These are phyloP conservation scores for Debaryomyces fabryi DNA, from an alignment of 1,139 yeast genomes.

Conservation along the genomic window DNA sequence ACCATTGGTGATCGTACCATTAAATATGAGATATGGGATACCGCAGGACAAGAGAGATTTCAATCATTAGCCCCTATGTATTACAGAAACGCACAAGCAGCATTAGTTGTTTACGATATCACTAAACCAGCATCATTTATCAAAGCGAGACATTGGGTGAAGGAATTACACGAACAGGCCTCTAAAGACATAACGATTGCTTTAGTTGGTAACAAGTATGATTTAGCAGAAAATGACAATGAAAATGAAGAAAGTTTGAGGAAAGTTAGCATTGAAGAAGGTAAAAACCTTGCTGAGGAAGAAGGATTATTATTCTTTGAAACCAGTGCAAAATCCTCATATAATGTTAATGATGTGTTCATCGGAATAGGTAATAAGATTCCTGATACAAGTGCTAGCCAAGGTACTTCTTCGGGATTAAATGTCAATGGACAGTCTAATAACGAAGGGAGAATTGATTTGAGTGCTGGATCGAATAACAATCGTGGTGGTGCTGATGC, in stretches of 20 bases:
- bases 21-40: slow-evolving; percentile 98
- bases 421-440: slow-evolving; percentile 12
- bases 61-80: slow-evolving; percentile 98
- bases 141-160: slow-evolving; percentile 99
- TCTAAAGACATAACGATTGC: slow-evolving; percentile 89
- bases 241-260: slow-evolving; percentile 45
- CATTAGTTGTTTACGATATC: slow-evolving; percentile 91
- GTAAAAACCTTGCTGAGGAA: slow-evolving; percentile 69
- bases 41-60: slow-evolving; percentile 98
- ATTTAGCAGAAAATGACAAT: slow-evolving; percentile 50
- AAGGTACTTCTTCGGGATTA: slow-evolving; percentile 9
- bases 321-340: slow-evolving; percentile 92
- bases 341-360: slow-evolving; percentile 79
- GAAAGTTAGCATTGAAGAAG: slow-evolving; percentile 88
- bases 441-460: slow-evolving; percentile 31
- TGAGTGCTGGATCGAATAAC: slow-evolving; percentile 16
- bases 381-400: slow-evolving; percentile 44
- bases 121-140: slow-evolving; percentile 97
- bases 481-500: slow-evolving; percentile 10
- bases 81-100: slow-evolving; percentile 98
- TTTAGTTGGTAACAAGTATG: slow-evolving; percentile 89
- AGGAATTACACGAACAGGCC: slow-evolving; percentile 94
- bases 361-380: slow-evolving; percentile 82
- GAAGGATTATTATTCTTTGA: slow-evolving; percentile 83
- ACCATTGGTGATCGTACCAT: slow-evolving; percentile 87